Evolutionary conservation across 2,329 filamentous ascomycete genomes (phyloP), one percentile per base, ranked within the genome.

Genomic region (Diaporthe australafricana): DNA sequence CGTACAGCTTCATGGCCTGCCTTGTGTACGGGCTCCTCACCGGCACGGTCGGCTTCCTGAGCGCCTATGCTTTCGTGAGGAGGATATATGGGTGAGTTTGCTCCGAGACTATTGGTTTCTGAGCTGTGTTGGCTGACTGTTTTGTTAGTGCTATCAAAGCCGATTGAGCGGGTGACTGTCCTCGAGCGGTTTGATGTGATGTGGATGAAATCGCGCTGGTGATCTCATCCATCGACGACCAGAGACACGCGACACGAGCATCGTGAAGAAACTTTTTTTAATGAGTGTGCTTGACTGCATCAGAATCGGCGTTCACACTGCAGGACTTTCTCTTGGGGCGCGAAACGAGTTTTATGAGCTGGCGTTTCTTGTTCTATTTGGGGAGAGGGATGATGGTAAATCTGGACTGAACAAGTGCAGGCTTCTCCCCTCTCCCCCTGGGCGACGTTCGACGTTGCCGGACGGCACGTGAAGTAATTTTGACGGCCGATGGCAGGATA

Each of bases 21-120:
- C 87, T 89, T 55, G 91, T 96, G 4, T 97, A 96, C 79, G 94
- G 92, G 1, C 84, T 97, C 63, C 83, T 96, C 74, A 94, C 92
- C 12, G 94, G 94, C 30, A 97, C 94, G 0, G 89, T 97, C 69
- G 94, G 94, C 2, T 97, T 97, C 81, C 81, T 97, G 81, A 92
- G 93, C 50, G 92, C 93, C 7, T 97, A 96, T 83, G 89, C 91
- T 1, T 97, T 97, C 85, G 90, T 97, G 70, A 87, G 93, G 79
- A 89, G 92, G 79, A 95, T 98, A 78, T 97, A 96, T 80, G 90
- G 90, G 91, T 94, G 80, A 84, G 90, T 84, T 71, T 35, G 11
- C 25, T 25, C 25, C 25, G 6, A 32, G 7, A 32, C 7, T 1
- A 11, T 17, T 0, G 7, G 2, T 17, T n/a, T 38, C 14, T 60